Conservation (phyloP, 768 basidiomycete genomes). For the Lyophyllum semitale region DNA sequence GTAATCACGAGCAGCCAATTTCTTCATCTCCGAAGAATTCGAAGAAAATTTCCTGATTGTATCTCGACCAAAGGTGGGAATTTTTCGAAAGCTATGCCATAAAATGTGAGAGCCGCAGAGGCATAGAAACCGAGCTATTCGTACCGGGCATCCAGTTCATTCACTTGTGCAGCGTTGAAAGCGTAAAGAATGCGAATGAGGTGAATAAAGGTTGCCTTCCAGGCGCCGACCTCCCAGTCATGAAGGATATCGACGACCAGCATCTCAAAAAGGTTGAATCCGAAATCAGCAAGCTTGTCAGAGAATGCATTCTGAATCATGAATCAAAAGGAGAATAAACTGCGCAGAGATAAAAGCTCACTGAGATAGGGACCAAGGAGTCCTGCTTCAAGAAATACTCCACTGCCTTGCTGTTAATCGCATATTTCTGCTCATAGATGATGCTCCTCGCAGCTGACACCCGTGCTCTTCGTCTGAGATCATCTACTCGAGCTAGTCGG, state of each 20-base stretch:
- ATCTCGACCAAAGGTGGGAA: slow-evolving; percentile 31
- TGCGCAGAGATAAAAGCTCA: slow-evolving; percentile 15
- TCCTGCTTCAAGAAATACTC: slow-evolving; percentile 24
- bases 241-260: slow-evolving; percentile 38
- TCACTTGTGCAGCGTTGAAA: slow-evolving; percentile 4
- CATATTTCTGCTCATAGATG: slow-evolving; percentile 28
- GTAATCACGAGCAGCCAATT: slow-evolving; percentile 24
- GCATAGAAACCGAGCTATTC: neutral
- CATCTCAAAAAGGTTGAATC: slow-evolving; percentile 26
- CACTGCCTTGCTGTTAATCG: slow-evolving; percentile 25
- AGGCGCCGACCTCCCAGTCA: slow-evolving; percentile 21
- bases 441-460: slow-evolving; percentile 17
- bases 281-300: neutral
- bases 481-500: slow-evolving; percentile 6
- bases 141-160: slow-evolving; percentile 24
- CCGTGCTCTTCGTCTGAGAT: neutral
- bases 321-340: neutral
- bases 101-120: neutral
- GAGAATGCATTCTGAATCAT: slow-evolving; percentile 1
- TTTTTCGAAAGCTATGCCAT: slow-evolving; percentile 25
- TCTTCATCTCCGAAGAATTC: slow-evolving; percentile 19
- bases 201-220: slow-evolving; percentile 36
- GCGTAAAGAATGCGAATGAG: slow-evolving; percentile 32
- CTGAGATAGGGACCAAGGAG: slow-evolving; percentile 31
- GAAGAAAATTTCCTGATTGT: slow-evolving; percentile 22